phyloP scores from a whole-genome alignment of 176 grass and related monocot genomes.

The Aegilops tauschii region DNA sequence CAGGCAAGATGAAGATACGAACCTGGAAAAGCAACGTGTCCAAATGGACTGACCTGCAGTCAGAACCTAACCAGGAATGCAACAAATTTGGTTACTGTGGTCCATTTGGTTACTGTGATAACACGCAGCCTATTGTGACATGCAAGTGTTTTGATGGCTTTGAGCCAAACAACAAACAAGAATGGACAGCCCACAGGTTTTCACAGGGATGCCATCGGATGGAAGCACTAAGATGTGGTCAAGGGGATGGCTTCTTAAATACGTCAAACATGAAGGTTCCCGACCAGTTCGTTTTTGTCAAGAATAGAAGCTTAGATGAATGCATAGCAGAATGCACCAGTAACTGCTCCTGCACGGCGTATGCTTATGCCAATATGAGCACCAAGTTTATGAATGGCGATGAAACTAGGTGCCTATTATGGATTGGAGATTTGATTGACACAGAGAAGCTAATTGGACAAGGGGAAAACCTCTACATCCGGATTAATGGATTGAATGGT shows the following conservation, averaged over 20 bases:
- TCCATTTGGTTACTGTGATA: constrained; percentile 40
- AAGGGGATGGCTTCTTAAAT: constrained; percentile 16
- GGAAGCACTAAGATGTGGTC: constrained; percentile 22
- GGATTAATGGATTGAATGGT: constrained; percentile 26
- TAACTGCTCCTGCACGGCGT: constrained; percentile 50
- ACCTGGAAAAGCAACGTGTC: not conserved
- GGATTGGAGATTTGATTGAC: constrained; percentile 44
- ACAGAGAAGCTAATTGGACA: constrained; percentile 3
- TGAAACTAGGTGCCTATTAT: constrained; percentile 46
- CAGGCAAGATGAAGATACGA: not conserved
- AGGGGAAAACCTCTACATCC: constrained; percentile 43
- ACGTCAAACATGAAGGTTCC: constrained; percentile 38
- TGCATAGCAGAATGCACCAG: constrained; percentile 28
- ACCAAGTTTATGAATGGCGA: not conserved
- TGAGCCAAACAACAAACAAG: constrained; percentile 19
- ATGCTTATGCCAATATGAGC: constrained; percentile 26
- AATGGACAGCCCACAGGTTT: not conserved
- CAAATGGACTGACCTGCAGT: not conserved
- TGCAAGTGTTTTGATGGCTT: constrained; percentile 47
- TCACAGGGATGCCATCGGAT: constrained; percentile 32
- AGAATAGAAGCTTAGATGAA: constrained; percentile 23
- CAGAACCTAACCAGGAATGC: constrained; percentile 34
- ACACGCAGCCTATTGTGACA: not conserved
- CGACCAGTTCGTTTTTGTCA: not conserved
- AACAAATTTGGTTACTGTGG: constrained; percentile 31